phyloP scores from a whole-genome alignment of 1,139 yeast species.

The Petasospora fabianii region DNA sequence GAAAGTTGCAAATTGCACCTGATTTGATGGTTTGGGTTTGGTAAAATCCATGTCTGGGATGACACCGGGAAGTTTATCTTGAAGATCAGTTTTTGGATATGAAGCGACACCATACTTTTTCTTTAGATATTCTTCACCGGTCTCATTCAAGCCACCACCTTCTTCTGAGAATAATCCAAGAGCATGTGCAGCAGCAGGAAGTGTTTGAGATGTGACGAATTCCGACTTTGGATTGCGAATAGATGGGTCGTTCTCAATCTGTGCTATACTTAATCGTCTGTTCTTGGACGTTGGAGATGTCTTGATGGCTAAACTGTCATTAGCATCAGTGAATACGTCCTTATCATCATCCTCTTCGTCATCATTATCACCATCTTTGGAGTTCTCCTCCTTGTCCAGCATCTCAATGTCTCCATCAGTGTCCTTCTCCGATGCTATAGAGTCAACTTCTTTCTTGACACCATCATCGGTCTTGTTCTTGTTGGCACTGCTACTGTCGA shows the following conservation, averaged over 20 bases:
- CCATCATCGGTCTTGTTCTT: conserved; percentile 3
- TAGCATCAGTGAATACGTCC: conserved; percentile 15
- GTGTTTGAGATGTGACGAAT: conserved; percentile 67
- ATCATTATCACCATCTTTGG: conserved; percentile 6
- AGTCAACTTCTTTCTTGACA: neutral
- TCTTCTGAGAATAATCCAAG: conserved; percentile 67
- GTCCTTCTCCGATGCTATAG: conserved; percentile 5
- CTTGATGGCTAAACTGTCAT: conserved; percentile 4
- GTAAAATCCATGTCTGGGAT: conserved; percentile 88
- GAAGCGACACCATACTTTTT: conserved; percentile 84
- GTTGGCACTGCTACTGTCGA: neutral
- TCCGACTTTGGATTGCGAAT: conserved; percentile 75
- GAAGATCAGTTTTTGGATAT: conserved; percentile 76
- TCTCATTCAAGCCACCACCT: conserved; percentile 43
- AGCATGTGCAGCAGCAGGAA: conserved; percentile 64
- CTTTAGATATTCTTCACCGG: conserved; percentile 70
- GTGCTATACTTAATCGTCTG: conserved; percentile 23
- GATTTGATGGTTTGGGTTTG: conserved; percentile 81
- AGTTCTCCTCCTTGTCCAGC: conserved; percentile 7
- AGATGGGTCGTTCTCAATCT: conserved; percentile 53
- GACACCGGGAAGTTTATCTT: conserved; percentile 77
- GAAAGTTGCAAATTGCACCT: conserved; percentile 88
- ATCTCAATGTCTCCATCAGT: conserved; percentile 18
- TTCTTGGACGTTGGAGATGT: conserved; percentile 13
- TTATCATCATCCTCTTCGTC: conserved; percentile 15